These are phyloP conservation scores for Gossypium thurberi DNA, from an alignment of 345 rosid genomes.

Conservation along the genomic window DNA sequence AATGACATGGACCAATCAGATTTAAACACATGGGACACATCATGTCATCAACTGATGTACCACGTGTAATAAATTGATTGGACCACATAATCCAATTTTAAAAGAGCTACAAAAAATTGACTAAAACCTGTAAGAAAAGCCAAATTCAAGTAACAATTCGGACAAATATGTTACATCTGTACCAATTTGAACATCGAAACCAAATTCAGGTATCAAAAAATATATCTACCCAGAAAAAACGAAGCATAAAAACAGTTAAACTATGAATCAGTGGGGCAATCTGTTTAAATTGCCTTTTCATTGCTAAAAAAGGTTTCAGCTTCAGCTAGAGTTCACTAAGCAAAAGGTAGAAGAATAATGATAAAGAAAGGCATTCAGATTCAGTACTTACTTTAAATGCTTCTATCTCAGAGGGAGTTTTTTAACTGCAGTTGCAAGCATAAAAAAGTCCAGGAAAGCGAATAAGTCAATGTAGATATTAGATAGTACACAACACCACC, in stretches of 20 bases:
- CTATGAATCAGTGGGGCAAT: neutral
- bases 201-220: no score
- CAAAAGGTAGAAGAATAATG: neutral
- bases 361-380: neutral
- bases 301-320: neutral
- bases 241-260: neutral
- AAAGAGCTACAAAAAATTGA: no score
- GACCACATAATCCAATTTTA: no score
- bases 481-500: conserved; percentile 31
- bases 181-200: no score
- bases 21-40: no score
- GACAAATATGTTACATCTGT: no score
- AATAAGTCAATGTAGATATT: conserved; percentile 24
- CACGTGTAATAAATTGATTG: no score
- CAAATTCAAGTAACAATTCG: no score
- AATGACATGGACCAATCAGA: no score
- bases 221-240: no score
- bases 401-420: conserved; percentile 14
- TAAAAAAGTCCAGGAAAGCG: conserved; percentile 18
- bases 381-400: conserved; percentile 13
- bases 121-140: no score
- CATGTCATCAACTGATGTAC: no score
- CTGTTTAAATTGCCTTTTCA: neutral
- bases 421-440: conserved; percentile 19
- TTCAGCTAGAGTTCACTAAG: neutral